Conservation (phyloP, 768 basidiomycete species). For the Leccinellum rugosiceps region DNA sequence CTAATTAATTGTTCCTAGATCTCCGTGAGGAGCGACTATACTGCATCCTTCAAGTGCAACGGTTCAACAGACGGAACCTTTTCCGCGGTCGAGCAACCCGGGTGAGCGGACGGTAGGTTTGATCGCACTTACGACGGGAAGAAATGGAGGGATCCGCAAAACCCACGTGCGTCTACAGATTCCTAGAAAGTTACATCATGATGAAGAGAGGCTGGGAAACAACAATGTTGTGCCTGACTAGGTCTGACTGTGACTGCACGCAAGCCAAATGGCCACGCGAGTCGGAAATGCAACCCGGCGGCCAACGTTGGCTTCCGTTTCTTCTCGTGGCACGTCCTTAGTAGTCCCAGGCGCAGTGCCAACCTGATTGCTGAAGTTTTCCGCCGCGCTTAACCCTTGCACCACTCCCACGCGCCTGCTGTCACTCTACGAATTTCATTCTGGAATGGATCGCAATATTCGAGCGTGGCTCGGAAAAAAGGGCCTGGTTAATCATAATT, state of each 20-base stretch:
- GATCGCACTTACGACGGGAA: no score
- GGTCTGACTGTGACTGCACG: no score
- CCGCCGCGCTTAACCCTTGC: neutral
- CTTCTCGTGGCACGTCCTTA: neutral
- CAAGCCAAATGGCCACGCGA: no score
- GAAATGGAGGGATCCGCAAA: no score
- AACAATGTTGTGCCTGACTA: no score
- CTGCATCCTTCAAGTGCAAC: neutral
- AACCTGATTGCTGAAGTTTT: neutral
- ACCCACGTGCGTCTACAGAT: no score
- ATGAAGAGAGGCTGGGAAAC: no score
- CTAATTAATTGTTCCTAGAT: neutral
- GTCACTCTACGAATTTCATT: conserved; percentile 1
- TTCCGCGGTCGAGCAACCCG: conserved; percentile 6
- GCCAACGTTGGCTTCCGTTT: neutral
- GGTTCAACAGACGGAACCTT: neutral
- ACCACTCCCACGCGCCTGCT: neutral
- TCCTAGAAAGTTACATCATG: no score
- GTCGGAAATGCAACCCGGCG: neutral
- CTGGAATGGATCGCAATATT: conserved; percentile 7
- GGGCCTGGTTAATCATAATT: neutral
- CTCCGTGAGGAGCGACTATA: conserved; percentile 6
- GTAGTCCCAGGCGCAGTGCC: neutral
- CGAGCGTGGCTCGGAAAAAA: neutral
- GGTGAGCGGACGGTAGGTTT: no score